Conservation (phyloP, 2,329 filamentous ascomycete species). For the Neoarthrinium moseri region DNA sequence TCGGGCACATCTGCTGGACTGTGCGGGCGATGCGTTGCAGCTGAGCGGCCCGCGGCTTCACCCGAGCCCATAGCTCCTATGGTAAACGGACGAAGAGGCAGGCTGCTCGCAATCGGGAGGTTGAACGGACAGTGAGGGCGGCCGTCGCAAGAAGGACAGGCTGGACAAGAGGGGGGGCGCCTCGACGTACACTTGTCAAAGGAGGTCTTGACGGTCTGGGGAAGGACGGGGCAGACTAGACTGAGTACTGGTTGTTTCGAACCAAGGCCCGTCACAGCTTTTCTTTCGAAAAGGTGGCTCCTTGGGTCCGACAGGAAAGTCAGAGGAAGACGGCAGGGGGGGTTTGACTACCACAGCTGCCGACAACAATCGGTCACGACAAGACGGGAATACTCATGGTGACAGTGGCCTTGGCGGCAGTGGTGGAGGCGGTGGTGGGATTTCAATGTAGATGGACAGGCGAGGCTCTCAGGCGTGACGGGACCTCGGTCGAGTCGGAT, state of each 20-base stretch:
- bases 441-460: too few relatives aligned
- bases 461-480: too few relatives aligned
- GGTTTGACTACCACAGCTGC: too few relatives aligned
- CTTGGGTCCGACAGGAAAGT: not conserved
- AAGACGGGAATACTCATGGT: too few relatives aligned
- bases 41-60: not conserved
- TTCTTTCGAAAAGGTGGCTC: not conserved
- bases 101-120: not conserved
- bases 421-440: too few relatives aligned
- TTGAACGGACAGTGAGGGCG: not conserved
- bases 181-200: slow-evolving; percentile 9
- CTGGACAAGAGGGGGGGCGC: not conserved
- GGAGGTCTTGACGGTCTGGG: not conserved
- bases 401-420: too few relatives aligned
- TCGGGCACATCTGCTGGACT: not conserved
- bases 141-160: not conserved
- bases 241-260: not conserved
- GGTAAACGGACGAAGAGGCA: not conserved
- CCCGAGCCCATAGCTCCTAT: slow-evolving; percentile 3
- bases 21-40: not conserved
- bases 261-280: slow-evolving; percentile 5
- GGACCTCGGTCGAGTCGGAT: too few relatives aligned
- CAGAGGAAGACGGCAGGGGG: not conserved
- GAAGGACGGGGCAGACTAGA: not conserved
- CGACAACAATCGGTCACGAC: too few relatives aligned